Conservation (phyloP, 495 filamentous ascomycete species). For the Zalerion maritima region DNA sequence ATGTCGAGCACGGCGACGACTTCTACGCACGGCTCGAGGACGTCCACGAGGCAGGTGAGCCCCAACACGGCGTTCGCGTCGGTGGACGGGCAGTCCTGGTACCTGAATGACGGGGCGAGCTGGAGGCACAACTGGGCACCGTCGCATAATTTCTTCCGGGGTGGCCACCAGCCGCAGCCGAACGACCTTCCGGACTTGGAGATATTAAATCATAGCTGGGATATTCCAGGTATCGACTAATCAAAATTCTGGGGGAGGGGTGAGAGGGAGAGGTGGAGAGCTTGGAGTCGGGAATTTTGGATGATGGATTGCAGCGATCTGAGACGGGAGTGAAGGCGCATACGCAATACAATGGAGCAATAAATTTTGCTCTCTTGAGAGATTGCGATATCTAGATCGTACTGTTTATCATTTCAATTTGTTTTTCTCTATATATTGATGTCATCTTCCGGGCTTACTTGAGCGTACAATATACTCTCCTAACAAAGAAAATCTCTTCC, state of each 20-base stretch:
- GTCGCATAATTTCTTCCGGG: not conserved
- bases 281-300: conserved; percentile 13
- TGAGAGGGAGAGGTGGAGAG: conserved; percentile 2
- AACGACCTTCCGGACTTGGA: not conserved
- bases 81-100: conserved; percentile 36
- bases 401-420: too few species aligned
- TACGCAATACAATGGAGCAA: conserved; percentile 10
- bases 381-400: too few species aligned
- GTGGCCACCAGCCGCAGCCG: conserved; percentile 4
- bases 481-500: too few species aligned
- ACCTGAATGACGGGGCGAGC: conserved; percentile 32
- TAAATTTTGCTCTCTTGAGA: conserved; percentile 13
- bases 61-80: conserved; percentile 17
- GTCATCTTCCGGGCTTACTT: conserved; percentile 13
- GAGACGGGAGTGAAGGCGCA: conserved; percentile 7
- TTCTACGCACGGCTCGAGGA: conserved; percentile 5
- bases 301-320: conserved; percentile 13
- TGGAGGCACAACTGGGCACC: conserved; percentile 29
- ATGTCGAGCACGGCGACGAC: conserved; percentile 4
- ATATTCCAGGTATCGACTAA: conserved; percentile 2
- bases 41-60: conserved; percentile 7
- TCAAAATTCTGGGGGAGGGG: conserved; percentile 3
- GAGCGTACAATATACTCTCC: too few species aligned
- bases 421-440: conserved; percentile 13
- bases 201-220: conserved; percentile 3